Evolutionary conservation across 176 grass and related monocot species (phyloP).

Genomic region (Aechmea fasciata): DNA sequence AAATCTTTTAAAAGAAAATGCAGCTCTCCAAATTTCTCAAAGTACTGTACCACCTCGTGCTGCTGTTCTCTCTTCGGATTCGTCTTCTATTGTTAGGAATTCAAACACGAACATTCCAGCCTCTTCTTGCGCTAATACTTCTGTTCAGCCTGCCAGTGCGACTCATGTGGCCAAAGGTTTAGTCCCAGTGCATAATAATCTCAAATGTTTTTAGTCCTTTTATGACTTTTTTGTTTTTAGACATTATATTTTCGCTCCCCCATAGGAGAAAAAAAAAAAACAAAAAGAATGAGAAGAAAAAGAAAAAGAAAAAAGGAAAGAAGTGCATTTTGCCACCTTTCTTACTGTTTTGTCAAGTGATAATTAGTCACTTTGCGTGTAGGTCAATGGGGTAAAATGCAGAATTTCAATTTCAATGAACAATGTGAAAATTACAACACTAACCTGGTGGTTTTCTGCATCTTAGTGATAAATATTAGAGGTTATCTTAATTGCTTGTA

Average conservation of each 20-base stretch:
- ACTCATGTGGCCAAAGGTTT: slow-evolving; percentile 28
- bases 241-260: too few relatives aligned
- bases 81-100: slow-evolving; percentile 18
- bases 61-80: slow-evolving; percentile 32
- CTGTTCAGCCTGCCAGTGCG: slow-evolving; percentile 28
- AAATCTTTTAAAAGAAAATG: slow-evolving; percentile 9
- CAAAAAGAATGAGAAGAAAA: too few relatives aligned
- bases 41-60: slow-evolving; percentile 21
- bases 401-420: too few relatives aligned
- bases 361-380: too few relatives aligned
- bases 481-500: background rate
- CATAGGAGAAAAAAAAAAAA: too few relatives aligned
- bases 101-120: slow-evolving; percentile 18
- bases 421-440: too few relatives aligned
- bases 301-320: too few relatives aligned
- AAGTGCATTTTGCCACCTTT: too few relatives aligned
- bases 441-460: too few relatives aligned
- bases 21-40: slow-evolving; percentile 22
- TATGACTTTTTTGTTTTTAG: slow-evolving; percentile 8
- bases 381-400: too few relatives aligned
- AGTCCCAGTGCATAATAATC: background rate
- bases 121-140: slow-evolving; percentile 29
- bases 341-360: too few relatives aligned
- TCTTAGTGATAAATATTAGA: too few relatives aligned
- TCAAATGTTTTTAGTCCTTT: background rate